A percentile compares a stretch with the other conserved stretches of the same genome.
Evolutionary conservation across 2,329 filamentous ascomycete species (phyloP).

Genomic region (Cercospora zeae-maydis): DNA sequence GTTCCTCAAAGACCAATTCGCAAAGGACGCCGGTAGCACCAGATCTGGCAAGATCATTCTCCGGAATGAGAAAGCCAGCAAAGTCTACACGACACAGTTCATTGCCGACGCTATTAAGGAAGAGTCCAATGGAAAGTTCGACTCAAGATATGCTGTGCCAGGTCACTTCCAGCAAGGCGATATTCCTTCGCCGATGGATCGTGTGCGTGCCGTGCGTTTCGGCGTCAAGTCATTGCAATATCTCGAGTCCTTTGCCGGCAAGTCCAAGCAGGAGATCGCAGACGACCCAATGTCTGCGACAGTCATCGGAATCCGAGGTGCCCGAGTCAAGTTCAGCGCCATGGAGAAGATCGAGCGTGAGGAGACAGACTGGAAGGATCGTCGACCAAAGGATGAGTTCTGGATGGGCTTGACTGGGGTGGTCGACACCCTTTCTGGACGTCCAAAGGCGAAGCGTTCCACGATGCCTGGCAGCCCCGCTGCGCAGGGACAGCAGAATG

Average conservation of each 20-base stretch:
- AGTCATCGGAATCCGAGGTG: conserved; percentile 91
- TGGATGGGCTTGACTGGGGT: conserved; percentile 78
- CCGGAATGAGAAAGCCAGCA: conserved; percentile 92
- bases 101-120: conserved; percentile 95
- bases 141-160: conserved; percentile 84
- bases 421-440: conserved; percentile 79
- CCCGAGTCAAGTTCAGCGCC: conserved; percentile 79
- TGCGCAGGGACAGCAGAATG: conserved; percentile 9
- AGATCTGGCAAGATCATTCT: conserved; percentile 90
- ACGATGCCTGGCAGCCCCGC: conserved; percentile 22
- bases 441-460: conserved; percentile 38
- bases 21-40: conserved; percentile 78
- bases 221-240: conserved; percentile 94
- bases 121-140: conserved; percentile 86
- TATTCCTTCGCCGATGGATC: conserved; percentile 91
- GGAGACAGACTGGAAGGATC: conserved; percentile 90
- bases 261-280: conserved; percentile 64
- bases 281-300: conserved; percentile 68
- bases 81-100: conserved; percentile 85
- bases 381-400: conserved; percentile 77
- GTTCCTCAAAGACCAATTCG: conserved; percentile 81
- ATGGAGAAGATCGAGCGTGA: conserved; percentile 77
- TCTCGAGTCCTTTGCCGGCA: conserved; percentile 71
- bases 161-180: conserved; percentile 94
- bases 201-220: conserved; percentile 83